Base-by-base conservation (phyloP, 2,329 filamentous ascomycete genomes). In the Epichloe sibirici region DNA sequence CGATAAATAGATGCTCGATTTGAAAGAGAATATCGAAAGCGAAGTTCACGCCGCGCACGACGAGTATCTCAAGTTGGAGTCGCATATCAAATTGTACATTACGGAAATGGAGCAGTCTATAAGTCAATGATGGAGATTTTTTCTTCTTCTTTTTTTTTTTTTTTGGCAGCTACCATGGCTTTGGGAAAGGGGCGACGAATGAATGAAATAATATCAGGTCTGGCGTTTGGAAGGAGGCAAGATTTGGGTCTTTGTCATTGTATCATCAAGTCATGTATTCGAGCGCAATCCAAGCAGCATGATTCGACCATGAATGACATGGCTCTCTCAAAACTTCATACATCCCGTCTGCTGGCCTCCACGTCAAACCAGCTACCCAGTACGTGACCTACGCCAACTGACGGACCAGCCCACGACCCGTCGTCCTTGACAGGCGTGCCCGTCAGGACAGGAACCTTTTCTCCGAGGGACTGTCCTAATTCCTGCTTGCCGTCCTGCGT, bases 81-180 rank as follows among this genome's bases (percentile, higher is more conserved):
- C 89, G 39, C 93, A 98, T 66, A 94, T 98, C 68, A 91, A 90
- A 70, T 76, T 97, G 57, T 98, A 98, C 74, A 95, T 98, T 64
- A 95, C 88, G 4, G 93, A 98, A 76, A 96, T 98, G 90, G 93
- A 97, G 71, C 90, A 96, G 70, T 85, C 84, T 53, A 81, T 93
- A 4, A 48, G 44, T 28, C 51, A 44, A 48, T 56, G 46, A 45
- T 56, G 55, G 54, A 52, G 51, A 48, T 31, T 31, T 31, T 31
- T 4, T 4, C 7, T 1, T 23, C 3, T 23, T 23, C 3, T 23
- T 23, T 23, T 23, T 23, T 23, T 17, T 21, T 21, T 21, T 21
- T 21, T 21, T 21, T 2, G 17, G 17, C 8, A 31, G 8, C 28
- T 11, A 11, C 8, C 3, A 31, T 31, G 8, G 28, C 28, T 31